Conservation (phyloP, 1,284 basidiomycete genomes). For the Malassezia arunalokei region DNA sequence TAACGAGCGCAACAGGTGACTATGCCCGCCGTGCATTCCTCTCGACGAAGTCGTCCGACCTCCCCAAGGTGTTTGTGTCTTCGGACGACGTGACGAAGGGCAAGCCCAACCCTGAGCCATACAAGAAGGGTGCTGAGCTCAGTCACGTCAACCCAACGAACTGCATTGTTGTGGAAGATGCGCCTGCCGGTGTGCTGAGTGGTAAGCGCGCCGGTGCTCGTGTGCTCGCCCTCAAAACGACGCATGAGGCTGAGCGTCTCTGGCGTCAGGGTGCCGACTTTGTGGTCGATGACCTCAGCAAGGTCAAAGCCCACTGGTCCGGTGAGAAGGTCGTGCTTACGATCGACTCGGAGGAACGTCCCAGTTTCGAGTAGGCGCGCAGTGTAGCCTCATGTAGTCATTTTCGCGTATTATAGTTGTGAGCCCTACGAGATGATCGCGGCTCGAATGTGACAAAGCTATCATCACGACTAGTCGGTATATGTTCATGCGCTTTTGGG, state of each 20-base stretch:
- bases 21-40: constrained; percentile 39
- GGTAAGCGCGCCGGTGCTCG: constrained; percentile 38
- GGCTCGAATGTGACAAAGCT: too few species aligned
- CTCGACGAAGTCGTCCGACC: constrained; percentile 20
- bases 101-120: constrained; percentile 43
- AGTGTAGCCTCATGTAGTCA: too few species aligned
- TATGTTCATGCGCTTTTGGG: too few species aligned
- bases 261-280: constrained; percentile 33
- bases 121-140: constrained; percentile 34
- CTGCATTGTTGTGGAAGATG: constrained; percentile 43
- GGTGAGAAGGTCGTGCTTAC: constrained; percentile 25
- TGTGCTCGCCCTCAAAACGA: constrained; percentile 36
- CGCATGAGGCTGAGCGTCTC: constrained; percentile 34
- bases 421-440: too few species aligned
- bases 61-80: constrained; percentile 35
- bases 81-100: constrained; percentile 33
- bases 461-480: too few species aligned
- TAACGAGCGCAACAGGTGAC: constrained; percentile 42
- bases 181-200: constrained; percentile 35
- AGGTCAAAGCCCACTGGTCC: constrained; percentile 36
- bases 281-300: constrained; percentile 35
- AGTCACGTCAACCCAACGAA: constrained; percentile 22
- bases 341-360: constrained; percentile 26
- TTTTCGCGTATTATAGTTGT: too few species aligned
- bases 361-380: neutral